Evolutionary conservation across 257 asterid genomes (phyloP).

Genomic region (Mitragyna speciosa): DNA sequence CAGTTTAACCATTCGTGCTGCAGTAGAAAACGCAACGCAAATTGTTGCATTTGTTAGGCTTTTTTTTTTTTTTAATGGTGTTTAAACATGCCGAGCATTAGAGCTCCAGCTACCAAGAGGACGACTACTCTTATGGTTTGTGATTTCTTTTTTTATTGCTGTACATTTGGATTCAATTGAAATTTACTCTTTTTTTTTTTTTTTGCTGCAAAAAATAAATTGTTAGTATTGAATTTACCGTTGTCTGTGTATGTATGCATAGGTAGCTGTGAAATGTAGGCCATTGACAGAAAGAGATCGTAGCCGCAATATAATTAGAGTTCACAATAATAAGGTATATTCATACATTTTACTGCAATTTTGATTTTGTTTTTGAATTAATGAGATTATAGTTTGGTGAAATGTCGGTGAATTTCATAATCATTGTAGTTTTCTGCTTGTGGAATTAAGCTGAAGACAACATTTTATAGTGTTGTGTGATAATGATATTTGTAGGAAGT

Average conservation of each 20-base stretch:
- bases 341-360: not conserved
- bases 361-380: not conserved
- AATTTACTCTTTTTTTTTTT: not conserved
- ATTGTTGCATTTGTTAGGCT: not conserved
- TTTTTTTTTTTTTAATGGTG: slow-evolving; percentile 34
- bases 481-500: slow-evolving; percentile 62
- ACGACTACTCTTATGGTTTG: slow-evolving; percentile 76
- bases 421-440: not conserved
- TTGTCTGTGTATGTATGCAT: slow-evolving; percentile 21
- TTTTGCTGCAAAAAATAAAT: not conserved
- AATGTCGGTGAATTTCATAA: not conserved
- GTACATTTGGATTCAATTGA: slow-evolving; percentile 17
- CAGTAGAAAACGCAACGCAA: not conserved
- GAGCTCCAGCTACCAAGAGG: slow-evolving; percentile 72
- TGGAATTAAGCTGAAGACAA: not conserved
- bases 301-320: slow-evolving; percentile 74
- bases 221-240: not conserved
- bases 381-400: not conserved
- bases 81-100: slow-evolving; percentile 67
- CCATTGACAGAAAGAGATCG: slow-evolving; percentile 70
- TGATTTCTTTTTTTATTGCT: slow-evolving; percentile 3
- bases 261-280: slow-evolving; percentile 97
- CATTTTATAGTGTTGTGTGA: slow-evolving; percentile 4
- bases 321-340: slow-evolving; percentile 67
- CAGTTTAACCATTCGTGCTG: not conserved